Conservation (phyloP, 164 flowering plant genomes). For the Malania oleifera region DNA sequence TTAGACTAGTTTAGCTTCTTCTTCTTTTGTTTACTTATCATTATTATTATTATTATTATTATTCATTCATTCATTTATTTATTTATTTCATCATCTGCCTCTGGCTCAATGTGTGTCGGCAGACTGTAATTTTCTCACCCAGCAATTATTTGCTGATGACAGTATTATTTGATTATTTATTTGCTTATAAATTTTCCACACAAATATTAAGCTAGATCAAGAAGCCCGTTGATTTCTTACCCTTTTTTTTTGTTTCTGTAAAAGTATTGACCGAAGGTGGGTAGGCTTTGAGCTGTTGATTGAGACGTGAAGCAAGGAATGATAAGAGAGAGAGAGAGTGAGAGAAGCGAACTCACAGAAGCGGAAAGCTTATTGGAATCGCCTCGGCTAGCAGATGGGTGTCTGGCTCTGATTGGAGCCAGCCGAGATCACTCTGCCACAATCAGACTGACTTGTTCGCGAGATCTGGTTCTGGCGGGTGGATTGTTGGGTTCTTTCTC, state of each 20-base stretch:
- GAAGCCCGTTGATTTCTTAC: too few relatives aligned
- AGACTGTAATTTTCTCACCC: too few relatives aligned
- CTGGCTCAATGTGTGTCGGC: too few relatives aligned
- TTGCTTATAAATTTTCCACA: too few relatives aligned
- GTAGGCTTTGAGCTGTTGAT: slow-evolving; percentile 2
- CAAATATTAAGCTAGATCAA: too few relatives aligned
- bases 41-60: background rate
- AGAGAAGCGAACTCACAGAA: background rate
- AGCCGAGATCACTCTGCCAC: too few relatives aligned
- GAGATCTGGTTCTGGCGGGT: background rate
- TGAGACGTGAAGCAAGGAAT: slow-evolving; percentile 7
- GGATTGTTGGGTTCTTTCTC: too few relatives aligned
- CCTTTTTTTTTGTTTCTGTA: background rate
- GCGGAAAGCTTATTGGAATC: background rate
- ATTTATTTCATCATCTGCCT: too few relatives aligned
- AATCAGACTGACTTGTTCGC: too few relatives aligned
- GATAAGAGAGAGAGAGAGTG: slow-evolving; percentile 4
- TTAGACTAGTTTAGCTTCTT: background rate
- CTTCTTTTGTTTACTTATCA: background rate
- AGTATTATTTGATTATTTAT: too few relatives aligned
- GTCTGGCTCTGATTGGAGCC: background rate
- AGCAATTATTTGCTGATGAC: too few relatives aligned
- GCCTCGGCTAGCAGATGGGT: background rate
- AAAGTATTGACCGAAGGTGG: background rate
- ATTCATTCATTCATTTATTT: too few relatives aligned